phyloP scores from a whole-genome alignment of 2,329 filamentous ascomycete species.

The Beauveria caledonica region DNA sequence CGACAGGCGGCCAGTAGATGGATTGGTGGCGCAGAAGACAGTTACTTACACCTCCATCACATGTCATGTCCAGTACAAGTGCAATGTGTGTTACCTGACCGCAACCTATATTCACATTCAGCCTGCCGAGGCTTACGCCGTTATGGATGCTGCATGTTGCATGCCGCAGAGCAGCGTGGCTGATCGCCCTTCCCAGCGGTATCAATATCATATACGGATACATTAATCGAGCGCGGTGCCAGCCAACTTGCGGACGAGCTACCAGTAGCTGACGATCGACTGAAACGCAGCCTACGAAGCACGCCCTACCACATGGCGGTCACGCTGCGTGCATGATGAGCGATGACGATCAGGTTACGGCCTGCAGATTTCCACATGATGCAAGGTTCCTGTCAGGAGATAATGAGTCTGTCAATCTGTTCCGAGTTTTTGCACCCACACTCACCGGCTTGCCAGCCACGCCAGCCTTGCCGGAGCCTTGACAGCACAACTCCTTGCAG shows the following conservation, averaged over 20 bases:
- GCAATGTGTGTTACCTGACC: neutral
- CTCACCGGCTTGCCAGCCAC: neutral
- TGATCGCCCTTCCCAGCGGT: neutral
- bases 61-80: neutral
- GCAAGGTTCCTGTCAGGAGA: neutral
- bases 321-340: neutral
- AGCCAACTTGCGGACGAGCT: neutral
- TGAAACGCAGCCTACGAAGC: neutral
- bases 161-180: neutral
- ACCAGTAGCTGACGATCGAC: neutral
- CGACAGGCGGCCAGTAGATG: neutral
- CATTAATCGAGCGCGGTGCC: neutral
- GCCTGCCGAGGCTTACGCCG: constrained; percentile 1
- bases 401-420: neutral
- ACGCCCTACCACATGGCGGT: neutral
- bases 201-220: neutral
- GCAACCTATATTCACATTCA: neutral
- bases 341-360: neutral
- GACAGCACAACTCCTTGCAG: neutral
- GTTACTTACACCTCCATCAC: neutral
- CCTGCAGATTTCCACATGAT: neutral
- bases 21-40: neutral
- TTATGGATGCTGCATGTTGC: neutral
- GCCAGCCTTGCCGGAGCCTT: neutral
- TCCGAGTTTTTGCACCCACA: too few species aligned